Evolutionary conservation across 371 early-diverging fungal species (phyloP).

Genomic region (Parasitella parasitica): DNA sequence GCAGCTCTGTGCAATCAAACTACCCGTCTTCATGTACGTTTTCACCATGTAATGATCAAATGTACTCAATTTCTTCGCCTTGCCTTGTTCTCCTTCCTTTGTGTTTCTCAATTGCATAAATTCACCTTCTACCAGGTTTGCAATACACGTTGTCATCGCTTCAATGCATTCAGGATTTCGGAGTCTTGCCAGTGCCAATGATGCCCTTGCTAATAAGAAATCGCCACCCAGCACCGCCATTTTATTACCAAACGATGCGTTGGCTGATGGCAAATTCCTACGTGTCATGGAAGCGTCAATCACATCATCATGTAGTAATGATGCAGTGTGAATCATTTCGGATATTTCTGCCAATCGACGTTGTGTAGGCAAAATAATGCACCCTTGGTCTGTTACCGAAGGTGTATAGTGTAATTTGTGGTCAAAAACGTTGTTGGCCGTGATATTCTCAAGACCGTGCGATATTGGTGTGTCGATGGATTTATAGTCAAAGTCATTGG

Average conservation of each 20-base stretch:
- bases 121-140: slow-evolving; percentile 95
- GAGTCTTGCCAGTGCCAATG: slow-evolving; percentile 84
- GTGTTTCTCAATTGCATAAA: slow-evolving; percentile 92
- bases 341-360: slow-evolving; percentile 92
- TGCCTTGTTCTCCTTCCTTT: slow-evolving; percentile 56
- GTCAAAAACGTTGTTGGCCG: slow-evolving; percentile 26
- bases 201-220: slow-evolving; percentile 90
- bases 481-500: slow-evolving; percentile 33
- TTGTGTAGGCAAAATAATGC: slow-evolving; percentile 83
- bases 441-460: slow-evolving; percentile 46
- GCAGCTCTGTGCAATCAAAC: slow-evolving; percentile 89
- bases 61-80: slow-evolving; percentile 27
- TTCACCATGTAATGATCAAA: slow-evolving; percentile 90
- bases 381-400: slow-evolving; percentile 49
- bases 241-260: slow-evolving; percentile 92
- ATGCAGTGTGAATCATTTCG: slow-evolving; percentile 97
- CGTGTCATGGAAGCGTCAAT: slow-evolving; percentile 75
- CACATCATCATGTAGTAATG: slow-evolving; percentile 94
- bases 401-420: slow-evolving; percentile 49
- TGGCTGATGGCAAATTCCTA: slow-evolving; percentile 72
- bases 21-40: slow-evolving; percentile 90
- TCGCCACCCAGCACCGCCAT: slow-evolving; percentile 96
- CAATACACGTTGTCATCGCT: slow-evolving; percentile 88
- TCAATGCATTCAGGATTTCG: slow-evolving; percentile 90
- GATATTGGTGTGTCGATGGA: slow-evolving; percentile 51